Conservation (phyloP, 257 asterid species). For the Buddleja alternifolia region DNA sequence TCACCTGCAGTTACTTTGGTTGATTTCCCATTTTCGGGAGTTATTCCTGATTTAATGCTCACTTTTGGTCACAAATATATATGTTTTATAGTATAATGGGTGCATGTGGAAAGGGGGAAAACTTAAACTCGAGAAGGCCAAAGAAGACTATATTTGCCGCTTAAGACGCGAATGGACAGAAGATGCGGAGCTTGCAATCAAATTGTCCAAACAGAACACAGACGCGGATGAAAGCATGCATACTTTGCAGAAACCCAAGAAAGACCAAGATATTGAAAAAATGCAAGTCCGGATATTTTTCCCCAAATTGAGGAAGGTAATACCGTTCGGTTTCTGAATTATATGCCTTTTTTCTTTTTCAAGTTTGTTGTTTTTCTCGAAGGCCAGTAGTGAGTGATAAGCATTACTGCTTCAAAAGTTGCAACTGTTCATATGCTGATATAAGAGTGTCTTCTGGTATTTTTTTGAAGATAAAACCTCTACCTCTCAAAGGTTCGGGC, state of each 20-base stretch:
- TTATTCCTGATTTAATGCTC: conserved; percentile 17
- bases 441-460: conserved; percentile 18
- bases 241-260: conserved; percentile 40
- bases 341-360: background rate
- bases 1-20: background rate
- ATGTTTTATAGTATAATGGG: conserved; percentile 74
- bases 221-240: conserved; percentile 39
- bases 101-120: conserved; percentile 95
- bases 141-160: conserved; percentile 64
- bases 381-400: background rate
- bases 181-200: conserved; percentile 54
- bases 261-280: conserved; percentile 46
- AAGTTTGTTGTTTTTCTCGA: background rate
- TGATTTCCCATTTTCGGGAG: background rate
- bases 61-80: conserved; percentile 23
- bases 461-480: conserved; percentile 59
- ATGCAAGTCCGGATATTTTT: conserved; percentile 67
- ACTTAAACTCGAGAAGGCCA: conserved; percentile 91
- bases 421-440: conserved; percentile 26
- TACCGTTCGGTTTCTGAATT: background rate
- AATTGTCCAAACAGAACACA: conserved; percentile 31
- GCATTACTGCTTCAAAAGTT: background rate
- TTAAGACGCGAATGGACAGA: conserved; percentile 78
- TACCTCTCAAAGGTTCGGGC: conserved; percentile 86
- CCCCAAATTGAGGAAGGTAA: conserved; percentile 83